A percentile compares a stretch with the other conserved stretches of the same genome.
Conservation (phyloP, 495 filamentous ascomycete species). For the Penicillium antarcticum region DNA sequence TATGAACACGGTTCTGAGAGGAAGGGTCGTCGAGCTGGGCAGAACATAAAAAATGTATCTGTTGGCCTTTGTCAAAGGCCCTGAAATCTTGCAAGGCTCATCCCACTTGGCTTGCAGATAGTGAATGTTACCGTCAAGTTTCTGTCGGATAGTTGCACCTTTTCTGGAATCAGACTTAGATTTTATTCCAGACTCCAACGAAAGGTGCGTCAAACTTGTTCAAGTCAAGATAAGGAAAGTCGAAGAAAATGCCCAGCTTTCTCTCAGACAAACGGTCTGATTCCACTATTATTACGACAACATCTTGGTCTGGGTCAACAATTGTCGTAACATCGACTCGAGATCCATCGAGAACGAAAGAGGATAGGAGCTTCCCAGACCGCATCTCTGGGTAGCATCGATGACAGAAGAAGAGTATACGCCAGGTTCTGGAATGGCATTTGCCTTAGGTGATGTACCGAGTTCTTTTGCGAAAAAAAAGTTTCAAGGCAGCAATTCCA, state of each 20-base stretch:
- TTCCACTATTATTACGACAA: neutral
- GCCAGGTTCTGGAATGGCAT: too few relatives aligned
- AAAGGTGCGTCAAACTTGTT: slow-evolving; percentile 8
- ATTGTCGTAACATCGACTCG: too few relatives aligned
- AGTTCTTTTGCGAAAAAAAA: too few relatives aligned
- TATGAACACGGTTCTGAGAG: neutral
- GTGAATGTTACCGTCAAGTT: neutral
- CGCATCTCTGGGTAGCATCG: too few relatives aligned
- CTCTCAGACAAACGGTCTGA: neutral
- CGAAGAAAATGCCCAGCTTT: neutral
- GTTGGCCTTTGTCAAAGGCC: neutral
- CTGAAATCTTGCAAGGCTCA: neutral
- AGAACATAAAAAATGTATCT: neutral
- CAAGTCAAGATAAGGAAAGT: slow-evolving; percentile 1
- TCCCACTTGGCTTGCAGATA: neutral
- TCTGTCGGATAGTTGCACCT: neutral
- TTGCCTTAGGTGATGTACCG: too few relatives aligned
- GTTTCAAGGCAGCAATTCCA: too few relatives aligned
- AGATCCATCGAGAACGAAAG: too few relatives aligned
- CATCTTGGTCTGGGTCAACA: neutral
- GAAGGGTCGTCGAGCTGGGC: neutral
- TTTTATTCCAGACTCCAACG: slow-evolving; percentile 8
- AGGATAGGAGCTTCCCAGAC: too few relatives aligned
- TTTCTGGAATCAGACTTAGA: neutral
- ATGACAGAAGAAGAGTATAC: too few relatives aligned